phyloP scores from a whole-genome alignment of 2,329 filamentous ascomycete genomes.

The Ambrosiella xylebori region DNA sequence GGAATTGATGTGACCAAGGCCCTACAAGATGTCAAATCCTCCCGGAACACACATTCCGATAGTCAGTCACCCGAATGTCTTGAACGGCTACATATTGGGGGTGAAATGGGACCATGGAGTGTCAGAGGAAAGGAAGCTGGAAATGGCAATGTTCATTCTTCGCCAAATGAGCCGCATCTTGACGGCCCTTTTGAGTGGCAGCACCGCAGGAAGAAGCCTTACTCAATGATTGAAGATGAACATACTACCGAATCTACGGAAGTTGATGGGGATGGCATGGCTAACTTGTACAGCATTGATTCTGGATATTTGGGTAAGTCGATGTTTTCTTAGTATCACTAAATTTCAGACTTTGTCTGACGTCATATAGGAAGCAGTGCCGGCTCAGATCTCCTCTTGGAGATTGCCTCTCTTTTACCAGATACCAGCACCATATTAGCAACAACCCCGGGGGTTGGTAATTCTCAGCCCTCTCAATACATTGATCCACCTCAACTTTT shows the following conservation, averaged over 20 bases:
- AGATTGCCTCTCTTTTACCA: slow-evolving; percentile 14
- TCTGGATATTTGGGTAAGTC: slow-evolving; percentile 17
- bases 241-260: slow-evolving; percentile 3
- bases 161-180: not conserved
- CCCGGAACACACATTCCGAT: not conserved
- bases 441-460: not conserved
- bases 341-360: not conserved
- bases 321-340: not conserved
- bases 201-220: not conserved
- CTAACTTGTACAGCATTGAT: slow-evolving; percentile 15
- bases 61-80: not conserved
- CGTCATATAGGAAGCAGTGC: slow-evolving; percentile 17
- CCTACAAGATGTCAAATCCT: slow-evolving; percentile 7
- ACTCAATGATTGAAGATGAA: not conserved
- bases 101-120: not conserved
- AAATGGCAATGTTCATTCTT: not conserved
- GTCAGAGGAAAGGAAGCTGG: not conserved
- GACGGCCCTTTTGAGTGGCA: not conserved
- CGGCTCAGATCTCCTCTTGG: slow-evolving; percentile 17
- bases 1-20: slow-evolving; percentile 18
- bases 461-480: not conserved
- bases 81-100: not conserved
- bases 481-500: slow-evolving; percentile 10
- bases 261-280: slow-evolving; percentile 17
- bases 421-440: not conserved